Evolutionary conservation across 179 eudicot genomes (phyloP), one percentile per base, ranked within the genome.

Genomic region (Drosera spatulata): DNA sequence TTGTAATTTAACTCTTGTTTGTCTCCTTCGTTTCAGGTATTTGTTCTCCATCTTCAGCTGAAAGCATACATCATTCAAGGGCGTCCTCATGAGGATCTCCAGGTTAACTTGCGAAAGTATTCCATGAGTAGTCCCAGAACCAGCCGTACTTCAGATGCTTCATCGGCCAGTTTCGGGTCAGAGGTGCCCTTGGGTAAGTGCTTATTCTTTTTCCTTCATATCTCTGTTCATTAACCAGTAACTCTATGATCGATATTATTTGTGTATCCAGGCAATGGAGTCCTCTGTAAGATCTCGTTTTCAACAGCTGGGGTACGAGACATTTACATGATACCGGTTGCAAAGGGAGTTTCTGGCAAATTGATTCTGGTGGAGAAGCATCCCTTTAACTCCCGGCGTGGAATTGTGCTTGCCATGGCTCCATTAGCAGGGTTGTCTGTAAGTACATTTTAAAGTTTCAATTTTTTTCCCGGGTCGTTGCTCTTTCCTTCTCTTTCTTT

Each of bases 361-460:
- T 70, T 80, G 73, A 73, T 80, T 60, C 82, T 80, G 43, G 62
- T 75, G 55, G 85, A 80, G 71, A 77, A 70, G 73, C 85, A 77
- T 75, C 78, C 85, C 57, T 77, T 80, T 41, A 74, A 75, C 57
- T 72, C 76, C 10, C 69, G 69, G 55, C 53, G 61, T 63, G 85
- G 85, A 59, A 56, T 61, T 61, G 77, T 80, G 39, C 66, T 80
- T 59, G 85, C 82, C 50, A 60, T 73, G 37, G 78, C 85, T 65
- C 82, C 78, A 56, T 66, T 80, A 60, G 78, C 85, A 60, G 85
- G 82, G 55, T 71, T 80, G 48, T 65, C 67, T 39, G 85, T 80
- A 70, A 75, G 77, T 70, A 38, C 51, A 33, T n/a, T 14, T 64
- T 7, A 44, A 53, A 49, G 33, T 65, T 39, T 52, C 3, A 7